Conservation (phyloP, 805 yeast genomes). For the Suhomyces prunicola region DNA sequence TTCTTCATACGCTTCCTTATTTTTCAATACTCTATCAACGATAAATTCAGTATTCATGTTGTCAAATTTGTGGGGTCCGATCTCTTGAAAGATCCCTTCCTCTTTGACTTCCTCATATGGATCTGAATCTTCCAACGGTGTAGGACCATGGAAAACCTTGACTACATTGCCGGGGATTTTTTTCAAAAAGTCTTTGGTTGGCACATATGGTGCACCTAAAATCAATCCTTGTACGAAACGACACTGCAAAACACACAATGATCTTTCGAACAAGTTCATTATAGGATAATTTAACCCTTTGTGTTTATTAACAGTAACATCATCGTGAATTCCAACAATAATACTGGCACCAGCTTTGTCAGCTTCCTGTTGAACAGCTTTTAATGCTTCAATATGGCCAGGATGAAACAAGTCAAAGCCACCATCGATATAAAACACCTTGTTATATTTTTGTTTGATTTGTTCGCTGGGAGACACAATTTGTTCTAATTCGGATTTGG, state of each 20-base stretch:
- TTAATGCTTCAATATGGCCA: conserved; percentile 80
- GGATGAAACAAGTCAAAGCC: conserved; percentile 91
- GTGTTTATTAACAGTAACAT: conserved; percentile 48
- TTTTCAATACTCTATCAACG: conserved; percentile 66
- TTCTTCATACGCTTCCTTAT: conserved; percentile 71
- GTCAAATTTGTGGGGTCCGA: conserved; percentile 56
- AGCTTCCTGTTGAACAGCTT: conserved; percentile 43
- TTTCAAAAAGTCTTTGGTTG: conserved; percentile 39
- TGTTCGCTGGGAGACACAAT: conserved; percentile 34
- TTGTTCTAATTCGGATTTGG: conserved; percentile 20
- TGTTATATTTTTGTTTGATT: conserved; percentile 14
- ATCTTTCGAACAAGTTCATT: conserved; percentile 84
- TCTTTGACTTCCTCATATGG: conserved; percentile 38
- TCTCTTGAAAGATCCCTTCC: conserved; percentile 35
- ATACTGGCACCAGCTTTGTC: conserved; percentile 41
- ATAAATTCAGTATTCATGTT: conserved; percentile 69
- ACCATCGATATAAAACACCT: conserved; percentile 65
- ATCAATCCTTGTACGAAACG: conserved; percentile 76
- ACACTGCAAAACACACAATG: conserved; percentile 86
- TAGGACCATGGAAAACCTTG: conserved; percentile 59
- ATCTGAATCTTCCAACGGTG: conserved; percentile 30
- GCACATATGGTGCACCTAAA: conserved; percentile 62
- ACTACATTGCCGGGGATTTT: conserved; percentile 37
- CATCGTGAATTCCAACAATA: conserved; percentile 68
- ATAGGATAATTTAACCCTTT: conserved; percentile 72